A percentile compares a stretch with the other conserved stretches of the same genome.
These are phyloP conservation scores for Diaporthe citri DNA, from an alignment of 2,329 filamentous ascomycete species.

Conservation along the genomic window DNA sequence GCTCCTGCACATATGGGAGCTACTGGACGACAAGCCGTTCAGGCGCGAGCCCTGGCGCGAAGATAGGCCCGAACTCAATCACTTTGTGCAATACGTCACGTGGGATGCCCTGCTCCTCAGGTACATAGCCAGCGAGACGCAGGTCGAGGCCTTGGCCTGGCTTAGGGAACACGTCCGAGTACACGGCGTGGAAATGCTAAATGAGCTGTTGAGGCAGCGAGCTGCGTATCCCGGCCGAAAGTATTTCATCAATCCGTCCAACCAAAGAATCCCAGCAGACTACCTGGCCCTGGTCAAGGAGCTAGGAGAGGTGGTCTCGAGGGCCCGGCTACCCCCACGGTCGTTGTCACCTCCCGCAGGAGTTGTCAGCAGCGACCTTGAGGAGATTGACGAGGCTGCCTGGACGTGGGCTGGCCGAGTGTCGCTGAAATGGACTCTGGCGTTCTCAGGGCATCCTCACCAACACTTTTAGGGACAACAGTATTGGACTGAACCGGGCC, in stretches of 20 bases:
- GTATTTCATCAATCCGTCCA: neutral
- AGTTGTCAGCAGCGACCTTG: too few species aligned
- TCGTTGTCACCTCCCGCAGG: too few species aligned
- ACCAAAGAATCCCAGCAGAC: neutral
- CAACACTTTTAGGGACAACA: too few species aligned
- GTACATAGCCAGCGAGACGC: neutral
- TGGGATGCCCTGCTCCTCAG: slow-evolving; percentile 1
- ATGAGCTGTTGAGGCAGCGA: neutral
- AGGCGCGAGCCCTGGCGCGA: neutral
- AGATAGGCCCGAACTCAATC: neutral
- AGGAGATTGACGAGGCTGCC: too few species aligned
- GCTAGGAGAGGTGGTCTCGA: neutral
- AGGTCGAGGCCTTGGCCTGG: neutral
- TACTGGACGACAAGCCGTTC: neutral
- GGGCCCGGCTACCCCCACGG: neutral
- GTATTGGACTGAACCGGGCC: too few species aligned
- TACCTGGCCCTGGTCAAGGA: neutral
- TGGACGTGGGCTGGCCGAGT: too few species aligned
- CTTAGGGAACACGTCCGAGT: neutral
- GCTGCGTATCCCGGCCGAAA: neutral
- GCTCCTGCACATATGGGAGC: neutral
- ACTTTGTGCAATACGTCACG: neutral
- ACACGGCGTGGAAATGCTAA: neutral
- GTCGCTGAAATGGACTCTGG: too few species aligned
- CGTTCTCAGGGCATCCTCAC: too few species aligned